Evolutionary conservation across 1,139 yeast genomes (phyloP).

Genomic region (Hansenula sp.): DNA sequence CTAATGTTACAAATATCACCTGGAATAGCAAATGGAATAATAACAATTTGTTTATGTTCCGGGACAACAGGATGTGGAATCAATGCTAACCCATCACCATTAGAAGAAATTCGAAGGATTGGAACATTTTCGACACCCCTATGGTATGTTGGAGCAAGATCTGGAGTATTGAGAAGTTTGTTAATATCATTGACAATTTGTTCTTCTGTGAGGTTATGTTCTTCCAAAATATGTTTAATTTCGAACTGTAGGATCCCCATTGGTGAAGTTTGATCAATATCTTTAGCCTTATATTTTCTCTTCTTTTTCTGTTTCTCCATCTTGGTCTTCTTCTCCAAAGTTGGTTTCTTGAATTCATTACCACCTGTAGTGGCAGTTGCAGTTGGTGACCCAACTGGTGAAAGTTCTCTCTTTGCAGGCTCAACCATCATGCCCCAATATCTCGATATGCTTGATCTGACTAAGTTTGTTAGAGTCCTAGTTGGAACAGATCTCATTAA

Average conservation of each 20-base stretch:
- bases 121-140: constrained; percentile 55
- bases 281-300: constrained; percentile 51
- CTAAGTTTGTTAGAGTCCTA: background rate
- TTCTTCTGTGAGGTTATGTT: constrained; percentile 38
- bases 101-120: constrained; percentile 58
- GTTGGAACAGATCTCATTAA: background rate
- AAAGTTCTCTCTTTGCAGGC: constrained; percentile 14
- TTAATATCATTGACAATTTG: constrained; percentile 61
- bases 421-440: constrained; percentile 4
- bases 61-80: constrained; percentile 50
- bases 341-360: background rate
- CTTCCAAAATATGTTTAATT: constrained; percentile 53
- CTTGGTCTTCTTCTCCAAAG: constrained; percentile 1
- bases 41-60: constrained; percentile 38
- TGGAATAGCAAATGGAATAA: constrained; percentile 84
- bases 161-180: constrained; percentile 56
- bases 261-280: constrained; percentile 73
- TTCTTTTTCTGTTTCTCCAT: constrained; percentile 29
- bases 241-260: constrained; percentile 77
- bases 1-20: constrained; percentile 73
- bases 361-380: background rate
- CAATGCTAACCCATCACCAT: constrained; percentile 75
- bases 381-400: constrained; percentile 13
- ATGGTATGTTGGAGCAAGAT: constrained; percentile 46
- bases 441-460: background rate